phyloP scores from a whole-genome alignment of 163 green algal genomes.

The Chlamydomonas reinhardtii region DNA sequence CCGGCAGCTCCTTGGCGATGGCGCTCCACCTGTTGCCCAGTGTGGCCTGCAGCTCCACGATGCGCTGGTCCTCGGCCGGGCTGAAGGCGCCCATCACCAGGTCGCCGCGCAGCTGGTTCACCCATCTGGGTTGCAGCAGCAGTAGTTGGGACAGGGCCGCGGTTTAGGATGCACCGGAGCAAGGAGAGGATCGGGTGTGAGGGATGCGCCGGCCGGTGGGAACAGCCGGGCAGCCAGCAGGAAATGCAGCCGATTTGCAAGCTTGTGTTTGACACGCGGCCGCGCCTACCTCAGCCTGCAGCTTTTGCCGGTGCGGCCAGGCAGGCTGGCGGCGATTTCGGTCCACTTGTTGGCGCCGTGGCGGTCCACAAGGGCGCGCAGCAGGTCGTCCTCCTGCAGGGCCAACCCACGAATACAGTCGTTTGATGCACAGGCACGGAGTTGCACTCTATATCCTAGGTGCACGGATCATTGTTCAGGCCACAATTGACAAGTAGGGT shows the following conservation, averaged over 20 bases:
- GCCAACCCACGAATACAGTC: no score
- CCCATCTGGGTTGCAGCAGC: conserved; percentile 83
- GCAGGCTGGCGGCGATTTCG: conserved; percentile 72
- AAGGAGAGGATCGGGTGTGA: not conserved
- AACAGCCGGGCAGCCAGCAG: no score
- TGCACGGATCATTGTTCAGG: no score
- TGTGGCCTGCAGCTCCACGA: conserved; percentile 62
- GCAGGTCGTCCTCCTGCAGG: conserved; percentile 77
- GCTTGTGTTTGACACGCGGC: no score
- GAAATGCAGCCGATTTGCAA: no score
- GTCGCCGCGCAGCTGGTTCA: conserved; percentile 95
- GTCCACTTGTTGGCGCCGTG: conserved; percentile 81
- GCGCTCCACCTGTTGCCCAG: conserved; percentile 86
- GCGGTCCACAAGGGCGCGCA: conserved; percentile 65
- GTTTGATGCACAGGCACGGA: no score
- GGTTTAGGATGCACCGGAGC: not conserved
- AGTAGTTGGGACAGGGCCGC: not conserved
- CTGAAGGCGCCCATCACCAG: conserved; percentile 90
- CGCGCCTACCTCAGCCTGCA: conserved; percentile 75
- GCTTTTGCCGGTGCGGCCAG: conserved; percentile 77
- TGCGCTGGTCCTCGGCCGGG: conserved; percentile 78
- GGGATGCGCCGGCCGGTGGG: no score
- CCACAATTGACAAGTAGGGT: no score
- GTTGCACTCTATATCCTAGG: no score
- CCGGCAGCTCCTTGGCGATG: conserved; percentile 88